These are phyloP conservation scores for Volvox africanus DNA, from an alignment of 139 green algal species.

Conservation along the genomic window DNA sequence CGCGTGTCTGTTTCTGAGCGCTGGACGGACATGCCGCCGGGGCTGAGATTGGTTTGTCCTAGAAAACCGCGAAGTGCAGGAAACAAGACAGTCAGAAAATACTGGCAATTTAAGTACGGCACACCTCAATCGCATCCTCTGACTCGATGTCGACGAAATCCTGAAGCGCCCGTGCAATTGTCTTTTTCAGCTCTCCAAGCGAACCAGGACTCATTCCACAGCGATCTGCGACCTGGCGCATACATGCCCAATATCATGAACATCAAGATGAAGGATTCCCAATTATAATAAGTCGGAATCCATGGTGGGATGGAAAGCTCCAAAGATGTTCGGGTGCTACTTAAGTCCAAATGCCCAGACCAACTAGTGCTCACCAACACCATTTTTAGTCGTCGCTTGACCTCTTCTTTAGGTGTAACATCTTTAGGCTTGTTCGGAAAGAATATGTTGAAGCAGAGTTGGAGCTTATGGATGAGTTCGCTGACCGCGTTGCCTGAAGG, in stretches of 20 bases:
- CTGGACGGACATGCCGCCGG: too few species aligned
- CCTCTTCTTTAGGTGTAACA: slow-evolving; percentile 64
- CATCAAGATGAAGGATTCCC: too few species aligned
- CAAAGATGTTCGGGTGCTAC: neutral
- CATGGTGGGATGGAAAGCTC: too few species aligned
- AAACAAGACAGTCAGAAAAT: too few species aligned
- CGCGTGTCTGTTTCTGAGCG: too few species aligned
- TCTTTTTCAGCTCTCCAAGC: slow-evolving; percentile 83
- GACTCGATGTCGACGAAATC: slow-evolving; percentile 91
- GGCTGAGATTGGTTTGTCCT: too few species aligned
- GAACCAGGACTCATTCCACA: slow-evolving; percentile 86
- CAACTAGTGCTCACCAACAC: slow-evolving; percentile 14
- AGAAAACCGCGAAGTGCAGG: too few species aligned
- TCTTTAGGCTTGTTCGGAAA: slow-evolving; percentile 60
- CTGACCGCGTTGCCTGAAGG: slow-evolving; percentile 38
- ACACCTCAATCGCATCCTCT: slow-evolving; percentile 84
- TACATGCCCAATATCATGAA: neutral
- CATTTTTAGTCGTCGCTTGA: slow-evolving; percentile 61
- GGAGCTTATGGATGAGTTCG: slow-evolving; percentile 63
- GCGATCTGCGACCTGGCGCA: slow-evolving; percentile 67
- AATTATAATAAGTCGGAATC: too few species aligned
- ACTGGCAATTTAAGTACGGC: too few species aligned
- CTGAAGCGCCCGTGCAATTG: slow-evolving; percentile 80
- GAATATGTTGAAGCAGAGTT: slow-evolving; percentile 71
- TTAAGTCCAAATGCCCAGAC: neutral